Base-by-base conservation (phyloP, 2,329 filamentous ascomycete genomes). In the Paradendryphiella salina region DNA sequence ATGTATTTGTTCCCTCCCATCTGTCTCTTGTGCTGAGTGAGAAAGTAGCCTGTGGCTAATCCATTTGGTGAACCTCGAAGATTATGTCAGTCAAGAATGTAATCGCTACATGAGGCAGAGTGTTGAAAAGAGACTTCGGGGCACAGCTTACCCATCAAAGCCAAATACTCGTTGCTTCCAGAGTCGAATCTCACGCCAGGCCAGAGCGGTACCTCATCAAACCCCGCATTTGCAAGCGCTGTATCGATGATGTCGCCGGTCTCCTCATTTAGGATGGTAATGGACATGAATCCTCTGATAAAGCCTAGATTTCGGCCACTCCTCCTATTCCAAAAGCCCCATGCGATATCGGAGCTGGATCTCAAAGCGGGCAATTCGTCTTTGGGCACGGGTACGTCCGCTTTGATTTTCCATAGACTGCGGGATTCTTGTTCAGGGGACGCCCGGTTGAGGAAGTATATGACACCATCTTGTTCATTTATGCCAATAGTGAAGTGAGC, bases 271-370 rank as follows among this genome's bases (percentile, higher is more conserved):
- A 26, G 13, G 5, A 51, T 8, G 0, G 5, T n/a, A 7, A 51
- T 5, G 3, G 37, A 29, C 7, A 31, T 23, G 21, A 51, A 41
- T 6, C 10, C 13, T 1, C n/a, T 28, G 9, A 51, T 42, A 0
- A 41, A 26, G 3, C 13, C 8, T 7, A 47, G 23, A 10, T 13
- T 40, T 5, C 33, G n/a, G 4, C 1, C 4, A 5, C 28, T 38
- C 15, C 20, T 11, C 31, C 43, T 35, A 2, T 32, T 51, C 48
- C 48, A 51, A 11, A 47, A 32, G 9, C 31, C 42, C 43, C 48
- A 51, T 2, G 43, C 43, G 20, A 51, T 20, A 13, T 51, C 43
- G 1, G 48, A 47, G 14, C 42, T 47, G 23, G 37, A 31, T 33
- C 42, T 23, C 18, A 51, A 28, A 11, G 36, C 36, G 1, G 48